Conservation (phyloP, 164 flowering plant genomes). For the Aristolochia californica region DNA sequence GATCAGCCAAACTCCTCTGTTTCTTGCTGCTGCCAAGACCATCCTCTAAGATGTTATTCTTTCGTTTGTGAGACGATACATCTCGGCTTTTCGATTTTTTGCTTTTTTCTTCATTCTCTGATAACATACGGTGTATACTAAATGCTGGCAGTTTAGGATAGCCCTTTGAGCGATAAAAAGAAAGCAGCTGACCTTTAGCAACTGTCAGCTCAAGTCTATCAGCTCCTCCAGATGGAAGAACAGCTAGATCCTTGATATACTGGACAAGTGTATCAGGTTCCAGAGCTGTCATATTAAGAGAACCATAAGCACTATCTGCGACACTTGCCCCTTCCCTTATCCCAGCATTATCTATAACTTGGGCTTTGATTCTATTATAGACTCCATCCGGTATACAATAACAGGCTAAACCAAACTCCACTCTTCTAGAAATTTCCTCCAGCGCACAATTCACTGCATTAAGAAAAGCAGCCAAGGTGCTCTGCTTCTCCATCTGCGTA, state of each 20-base stretch:
- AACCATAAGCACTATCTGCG: conserved; percentile 37
- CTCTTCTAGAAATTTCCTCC: conserved; percentile 63
- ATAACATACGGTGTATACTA: conserved; percentile 21
- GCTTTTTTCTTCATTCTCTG: conserved; percentile 20
- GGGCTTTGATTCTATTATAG: conserved; percentile 27
- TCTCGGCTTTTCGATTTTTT: conserved; percentile 8
- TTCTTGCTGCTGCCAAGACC: conserved; percentile 12
- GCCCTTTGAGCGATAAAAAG: conserved; percentile 58
- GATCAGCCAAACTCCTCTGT: conserved; percentile 17
- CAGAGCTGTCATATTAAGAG: conserved; percentile 33
- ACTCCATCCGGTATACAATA: conserved; percentile 38
- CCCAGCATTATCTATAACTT: conserved; percentile 50
- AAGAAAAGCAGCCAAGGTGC: conserved; percentile 29
- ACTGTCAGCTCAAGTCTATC: conserved; percentile 40
- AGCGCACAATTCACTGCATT: conserved; percentile 64
- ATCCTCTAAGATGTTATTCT: conserved; percentile 6
- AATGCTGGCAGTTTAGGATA: conserved; percentile 35
- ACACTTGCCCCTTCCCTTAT: conserved; percentile 34
- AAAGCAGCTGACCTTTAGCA: conserved; percentile 40
- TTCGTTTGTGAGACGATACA: conserved; percentile 14
- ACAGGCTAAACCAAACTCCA: conserved; percentile 66
- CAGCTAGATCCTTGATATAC: conserved; percentile 33
- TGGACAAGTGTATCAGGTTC: conserved; percentile 43
- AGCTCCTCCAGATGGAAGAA: conserved; percentile 18
- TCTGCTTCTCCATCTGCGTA: conserved; percentile 51